A percentile compares a stretch with the other conserved stretches of the same genome.
Evolutionary conservation across 2,329 filamentous ascomycete species (phyloP).

Genomic region (Xylaria sp.): DNA sequence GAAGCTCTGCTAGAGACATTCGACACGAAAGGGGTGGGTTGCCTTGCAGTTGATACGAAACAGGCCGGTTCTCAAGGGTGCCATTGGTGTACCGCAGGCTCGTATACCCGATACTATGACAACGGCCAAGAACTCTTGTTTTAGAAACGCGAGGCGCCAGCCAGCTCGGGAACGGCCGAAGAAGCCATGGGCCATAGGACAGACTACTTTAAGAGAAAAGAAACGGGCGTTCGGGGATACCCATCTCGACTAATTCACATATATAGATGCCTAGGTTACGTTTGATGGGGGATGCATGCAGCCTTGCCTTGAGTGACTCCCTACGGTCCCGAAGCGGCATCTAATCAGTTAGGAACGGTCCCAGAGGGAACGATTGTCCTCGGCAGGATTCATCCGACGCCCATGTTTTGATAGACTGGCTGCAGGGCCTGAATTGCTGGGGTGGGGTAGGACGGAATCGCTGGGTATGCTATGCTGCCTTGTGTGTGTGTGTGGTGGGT

Average conservation of each 20-base stretch:
- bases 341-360: neutral
- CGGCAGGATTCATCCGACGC: constrained; percentile 16
- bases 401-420: neutral
- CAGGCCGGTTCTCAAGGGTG: neutral
- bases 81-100: too few species aligned
- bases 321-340: neutral
- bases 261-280: neutral
- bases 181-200: too few species aligned
- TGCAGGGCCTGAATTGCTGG: neutral
- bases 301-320: neutral
- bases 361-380: neutral
- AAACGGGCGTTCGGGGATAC: neutral
- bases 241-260: neutral
- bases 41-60: neutral
- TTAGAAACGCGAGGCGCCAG: too few species aligned
- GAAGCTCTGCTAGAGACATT: neutral
- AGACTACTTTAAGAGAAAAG: too few species aligned
- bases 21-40: neutral
- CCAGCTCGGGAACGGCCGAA: too few species aligned
- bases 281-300: neutral
- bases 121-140: neutral
- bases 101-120: neutral
- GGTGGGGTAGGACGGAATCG: neutral
- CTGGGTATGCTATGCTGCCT: neutral
- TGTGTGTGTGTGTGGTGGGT: too few species aligned